These are phyloP conservation scores for Sclerotinia sclerotiorum DNA, from an alignment of 2,329 filamentous ascomycete genomes.

Conservation along the genomic window DNA sequence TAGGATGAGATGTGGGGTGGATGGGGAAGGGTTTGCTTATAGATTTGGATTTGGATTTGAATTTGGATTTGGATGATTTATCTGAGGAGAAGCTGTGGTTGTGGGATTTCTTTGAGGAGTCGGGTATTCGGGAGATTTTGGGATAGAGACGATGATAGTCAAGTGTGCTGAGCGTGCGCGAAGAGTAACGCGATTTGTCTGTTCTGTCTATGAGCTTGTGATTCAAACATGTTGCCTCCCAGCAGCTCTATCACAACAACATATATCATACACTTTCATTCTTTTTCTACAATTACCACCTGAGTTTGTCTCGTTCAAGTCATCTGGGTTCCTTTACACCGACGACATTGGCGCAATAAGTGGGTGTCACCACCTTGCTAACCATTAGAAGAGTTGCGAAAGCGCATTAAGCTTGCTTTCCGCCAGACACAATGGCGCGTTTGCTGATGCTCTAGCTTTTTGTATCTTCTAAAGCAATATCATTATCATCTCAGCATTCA, in stretches of 20 bases:
- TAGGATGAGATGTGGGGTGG: not conserved
- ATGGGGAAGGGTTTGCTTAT: not conserved
- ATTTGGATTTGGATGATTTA: not conserved
- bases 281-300: too few relatives aligned
- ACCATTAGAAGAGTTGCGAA: not conserved
- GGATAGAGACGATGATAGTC: not conserved
- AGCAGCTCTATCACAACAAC: not conserved
- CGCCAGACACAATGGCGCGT: fast-evolving
- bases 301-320: not conserved
- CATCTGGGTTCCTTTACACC: too few relatives aligned
- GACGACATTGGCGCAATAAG: not conserved
- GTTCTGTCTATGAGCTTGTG: not conserved
- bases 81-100: fast-evolving
- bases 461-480: too few relatives aligned
- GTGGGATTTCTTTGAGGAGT: fast-evolving
- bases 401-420: too few relatives aligned
- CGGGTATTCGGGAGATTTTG: too few relatives aligned
- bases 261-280: too few relatives aligned
- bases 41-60: too few relatives aligned
- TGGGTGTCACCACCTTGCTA: too few relatives aligned
- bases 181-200: not conserved
- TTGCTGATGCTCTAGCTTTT: too few relatives aligned
- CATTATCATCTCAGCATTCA: too few relatives aligned
- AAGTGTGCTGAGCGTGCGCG: not conserved
- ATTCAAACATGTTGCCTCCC: too few relatives aligned